A percentile compares a stretch with the other conserved stretches of the same genome.
These are phyloP conservation scores for Tuber aestivum DNA, from an alignment of 495 filamentous ascomycete genomes.

Conservation along the genomic window DNA sequence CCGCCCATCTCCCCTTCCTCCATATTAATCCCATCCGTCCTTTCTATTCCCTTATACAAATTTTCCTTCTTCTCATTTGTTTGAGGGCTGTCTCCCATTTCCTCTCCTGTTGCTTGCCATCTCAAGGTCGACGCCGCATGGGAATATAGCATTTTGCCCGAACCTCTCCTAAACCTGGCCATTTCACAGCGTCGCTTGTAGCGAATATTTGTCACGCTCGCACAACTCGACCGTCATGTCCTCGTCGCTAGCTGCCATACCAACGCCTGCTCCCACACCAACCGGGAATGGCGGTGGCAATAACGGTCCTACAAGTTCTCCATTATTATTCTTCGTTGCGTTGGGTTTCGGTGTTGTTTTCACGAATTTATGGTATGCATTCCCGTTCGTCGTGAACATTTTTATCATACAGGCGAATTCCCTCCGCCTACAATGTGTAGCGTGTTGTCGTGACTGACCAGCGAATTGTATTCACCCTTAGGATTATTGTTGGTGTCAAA, in stretches of 20 bases:
- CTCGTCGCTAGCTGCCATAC: constrained; percentile 1
- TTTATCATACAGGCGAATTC: background rate
- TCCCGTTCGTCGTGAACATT: constrained; percentile 22
- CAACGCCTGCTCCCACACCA: constrained; percentile 12
- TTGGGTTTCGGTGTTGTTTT: constrained; percentile 98
- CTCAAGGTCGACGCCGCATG: constrained; percentile 20
- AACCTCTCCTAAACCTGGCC: constrained; percentile 1
- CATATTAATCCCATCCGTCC: constrained; percentile 1
- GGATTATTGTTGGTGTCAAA: constrained; percentile 99
- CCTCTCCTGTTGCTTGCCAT: constrained; percentile 27
- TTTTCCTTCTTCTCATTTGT: constrained; percentile 7
- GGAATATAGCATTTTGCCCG: constrained; percentile 21
- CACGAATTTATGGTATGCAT: constrained; percentile 87
- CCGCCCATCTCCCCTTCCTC: background rate
- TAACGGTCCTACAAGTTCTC: constrained; percentile 68
- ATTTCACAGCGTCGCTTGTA: constrained; percentile 7
- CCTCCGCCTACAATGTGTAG: constrained; percentile 19
- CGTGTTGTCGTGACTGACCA: constrained; percentile 12
- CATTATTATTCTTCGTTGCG: constrained; percentile 92
- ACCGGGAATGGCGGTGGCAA: constrained; percentile 30
- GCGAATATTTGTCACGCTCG: background rate
- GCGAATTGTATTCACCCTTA: constrained; percentile 19
- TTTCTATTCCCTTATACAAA: background rate
- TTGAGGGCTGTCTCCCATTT: constrained; percentile 11
- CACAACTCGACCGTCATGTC: constrained; percentile 3